Conservation (phyloP, 2,329 filamentous ascomycete species). For the Talaromyces sp. region DNA sequence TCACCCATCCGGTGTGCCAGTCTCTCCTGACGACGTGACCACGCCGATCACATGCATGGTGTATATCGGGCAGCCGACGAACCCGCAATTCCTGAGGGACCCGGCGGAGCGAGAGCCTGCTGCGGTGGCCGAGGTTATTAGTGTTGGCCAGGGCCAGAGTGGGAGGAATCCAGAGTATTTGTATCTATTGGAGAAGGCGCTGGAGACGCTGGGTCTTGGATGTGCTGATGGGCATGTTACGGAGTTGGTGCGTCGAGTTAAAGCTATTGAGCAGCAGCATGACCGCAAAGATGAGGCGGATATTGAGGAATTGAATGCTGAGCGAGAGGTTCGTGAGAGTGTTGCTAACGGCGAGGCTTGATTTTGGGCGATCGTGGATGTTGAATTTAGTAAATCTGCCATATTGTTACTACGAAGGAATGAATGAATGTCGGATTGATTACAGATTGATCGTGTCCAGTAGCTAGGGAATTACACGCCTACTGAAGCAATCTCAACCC, state of each 20-base stretch:
- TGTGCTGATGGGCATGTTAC: constrained; percentile 80
- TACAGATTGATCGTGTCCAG: not conserved
- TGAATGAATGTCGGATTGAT: not conserved
- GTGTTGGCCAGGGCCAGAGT: constrained; percentile 70
- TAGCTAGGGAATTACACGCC: not conserved
- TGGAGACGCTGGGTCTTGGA: constrained; percentile 66
- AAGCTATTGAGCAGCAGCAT: constrained; percentile 51
- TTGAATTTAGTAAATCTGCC: not conserved
- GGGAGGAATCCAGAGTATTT: constrained; percentile 89
- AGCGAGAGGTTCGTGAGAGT: constrained; percentile 23
- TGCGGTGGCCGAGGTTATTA: constrained; percentile 73
- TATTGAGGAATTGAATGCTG: constrained; percentile 27
- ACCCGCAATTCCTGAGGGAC: constrained; percentile 73
- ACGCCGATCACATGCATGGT: constrained; percentile 59
- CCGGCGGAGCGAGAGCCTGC: constrained; percentile 64
- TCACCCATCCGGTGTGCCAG: not conserved
- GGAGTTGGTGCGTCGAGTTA: constrained; percentile 71
- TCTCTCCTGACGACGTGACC: constrained; percentile 1
- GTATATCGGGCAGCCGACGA: constrained; percentile 91
- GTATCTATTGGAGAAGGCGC: constrained; percentile 68
- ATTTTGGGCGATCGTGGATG: not conserved
- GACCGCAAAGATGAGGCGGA: constrained; percentile 17
- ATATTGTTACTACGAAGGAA: not conserved
- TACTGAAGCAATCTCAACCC: not conserved
- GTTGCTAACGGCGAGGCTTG: constrained; percentile 10